phyloP scores from a whole-genome alignment of 108 stramenopile genomes.

The Nitzschia sp. region DNA sequence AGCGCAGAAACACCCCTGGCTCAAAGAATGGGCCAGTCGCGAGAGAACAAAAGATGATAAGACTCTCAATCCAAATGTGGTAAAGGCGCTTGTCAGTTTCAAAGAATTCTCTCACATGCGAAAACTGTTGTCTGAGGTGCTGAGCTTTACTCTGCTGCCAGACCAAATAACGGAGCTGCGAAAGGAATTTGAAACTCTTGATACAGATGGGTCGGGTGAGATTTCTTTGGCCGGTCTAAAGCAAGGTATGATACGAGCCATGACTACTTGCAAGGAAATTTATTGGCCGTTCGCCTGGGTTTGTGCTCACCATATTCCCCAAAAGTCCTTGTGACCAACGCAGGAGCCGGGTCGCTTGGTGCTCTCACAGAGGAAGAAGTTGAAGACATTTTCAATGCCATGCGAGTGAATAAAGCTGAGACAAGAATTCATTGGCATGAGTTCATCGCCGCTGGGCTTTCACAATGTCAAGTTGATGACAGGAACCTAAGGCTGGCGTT shows the following conservation, averaged over 20 bases:
- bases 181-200: slow-evolving; percentile 80
- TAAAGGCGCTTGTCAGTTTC: slow-evolving; percentile 69
- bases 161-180: slow-evolving; percentile 80
- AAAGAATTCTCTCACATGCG: slow-evolving; percentile 82
- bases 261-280: too few relatives aligned
- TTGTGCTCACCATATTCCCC: too few relatives aligned
- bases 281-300: too few relatives aligned
- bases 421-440: slow-evolving; percentile 81
- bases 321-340: slow-evolving; percentile 75
- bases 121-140: slow-evolving; percentile 76
- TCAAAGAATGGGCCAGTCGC: slow-evolving; percentile 66
- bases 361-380: slow-evolving; percentile 77
- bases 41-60: slow-evolving; percentile 33
- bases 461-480: slow-evolving; percentile 82
- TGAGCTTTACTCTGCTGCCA: slow-evolving; percentile 80
- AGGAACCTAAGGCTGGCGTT: slow-evolving; percentile 80
- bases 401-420: slow-evolving; percentile 76
- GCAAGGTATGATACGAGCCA: too few relatives aligned
- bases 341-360: slow-evolving; percentile 72
- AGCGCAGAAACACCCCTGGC: slow-evolving; percentile 83
- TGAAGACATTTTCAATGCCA: slow-evolving; percentile 80
- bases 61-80: slow-evolving; percentile 68
- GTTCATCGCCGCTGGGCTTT: slow-evolving; percentile 81
- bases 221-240: slow-evolving; percentile 67
- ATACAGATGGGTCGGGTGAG: slow-evolving; percentile 74